A percentile compares a stretch with the other conserved stretches of the same genome.
Evolutionary conservation across 257 asterid genomes (phyloP).

Genomic region (Solanum chiquidenum): DNA sequence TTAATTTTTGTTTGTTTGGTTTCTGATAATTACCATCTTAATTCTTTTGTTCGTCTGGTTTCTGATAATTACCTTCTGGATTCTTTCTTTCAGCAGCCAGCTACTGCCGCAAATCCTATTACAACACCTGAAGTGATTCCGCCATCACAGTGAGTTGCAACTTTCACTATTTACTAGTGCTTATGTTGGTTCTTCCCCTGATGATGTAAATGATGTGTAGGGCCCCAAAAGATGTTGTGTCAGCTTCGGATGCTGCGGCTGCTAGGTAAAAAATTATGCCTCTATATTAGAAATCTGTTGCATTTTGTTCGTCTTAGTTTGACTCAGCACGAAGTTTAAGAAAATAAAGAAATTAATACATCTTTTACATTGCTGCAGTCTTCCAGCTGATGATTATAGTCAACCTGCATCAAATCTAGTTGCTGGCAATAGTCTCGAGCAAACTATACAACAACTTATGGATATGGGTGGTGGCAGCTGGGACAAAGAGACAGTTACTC

Average conservation of each 20-base stretch:
- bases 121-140: constrained; percentile 39
- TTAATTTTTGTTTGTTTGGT: neutral
- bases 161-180: neutral
- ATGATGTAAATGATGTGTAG: constrained; percentile 23
- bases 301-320: neutral
- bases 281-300: neutral
- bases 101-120: constrained; percentile 30
- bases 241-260: constrained; percentile 34
- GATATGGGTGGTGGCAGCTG: constrained; percentile 91
- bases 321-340: neutral
- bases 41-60: neutral
- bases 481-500: constrained; percentile 66
- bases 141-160: constrained; percentile 39
- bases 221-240: constrained; percentile 24
- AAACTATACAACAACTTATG: constrained; percentile 58
- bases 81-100: constrained; percentile 32
- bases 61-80: constrained; percentile 6
- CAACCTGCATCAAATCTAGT: constrained; percentile 52
- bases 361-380: constrained; percentile 27
- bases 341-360: neutral
- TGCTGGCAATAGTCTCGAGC: constrained; percentile 41
- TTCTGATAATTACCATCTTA: neutral
- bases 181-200: neutral
- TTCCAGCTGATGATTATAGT: constrained; percentile 16
- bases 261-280: constrained; percentile 24